These are phyloP conservation scores for Ceratocystis colombiana DNA, from an alignment of 2,329 filamentous ascomycete genomes.

Conservation along the genomic window DNA sequence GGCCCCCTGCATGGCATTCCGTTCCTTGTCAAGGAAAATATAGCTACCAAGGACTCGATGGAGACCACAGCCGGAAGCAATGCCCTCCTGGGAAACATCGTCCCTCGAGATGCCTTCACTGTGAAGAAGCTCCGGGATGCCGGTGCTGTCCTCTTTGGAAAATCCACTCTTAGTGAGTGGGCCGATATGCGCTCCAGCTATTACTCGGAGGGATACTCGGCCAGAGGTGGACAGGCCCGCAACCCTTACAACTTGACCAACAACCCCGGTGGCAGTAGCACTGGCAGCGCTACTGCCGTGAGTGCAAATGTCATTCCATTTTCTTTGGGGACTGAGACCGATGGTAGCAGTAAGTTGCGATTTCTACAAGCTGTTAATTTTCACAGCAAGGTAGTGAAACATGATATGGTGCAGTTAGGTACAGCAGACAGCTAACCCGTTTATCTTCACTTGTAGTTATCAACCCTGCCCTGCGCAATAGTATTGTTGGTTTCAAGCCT, in stretches of 20 bases:
- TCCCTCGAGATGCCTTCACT: slow-evolving; percentile 58
- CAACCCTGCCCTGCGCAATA: slow-evolving; percentile 59
- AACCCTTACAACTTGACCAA: slow-evolving; percentile 59
- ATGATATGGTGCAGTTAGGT: neutral
- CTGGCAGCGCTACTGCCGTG: slow-evolving; percentile 56
- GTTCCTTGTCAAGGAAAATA: slow-evolving; percentile 65
- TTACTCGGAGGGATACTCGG: slow-evolving; percentile 59
- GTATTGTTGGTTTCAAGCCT: slow-evolving; percentile 63
- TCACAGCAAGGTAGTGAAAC: neutral
- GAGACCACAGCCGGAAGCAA: slow-evolving; percentile 63
- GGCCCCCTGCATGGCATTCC: slow-evolving; percentile 65
- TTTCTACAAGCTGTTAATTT: too few species aligned
- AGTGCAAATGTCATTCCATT: slow-evolving; percentile 53
- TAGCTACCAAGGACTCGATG: slow-evolving; percentile 57
- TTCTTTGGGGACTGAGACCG: slow-evolving; percentile 63
- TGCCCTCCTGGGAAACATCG: slow-evolving; percentile 54
- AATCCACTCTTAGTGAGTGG: slow-evolving; percentile 64
- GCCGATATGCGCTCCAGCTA: slow-evolving; percentile 59
- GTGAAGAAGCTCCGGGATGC: slow-evolving; percentile 51
- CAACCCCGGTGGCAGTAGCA: slow-evolving; percentile 59
- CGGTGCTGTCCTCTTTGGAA: slow-evolving; percentile 60
- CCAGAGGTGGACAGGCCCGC: slow-evolving; percentile 52
- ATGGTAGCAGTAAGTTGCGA: slow-evolving; percentile 45
- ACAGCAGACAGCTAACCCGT: neutral
- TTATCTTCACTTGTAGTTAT: slow-evolving; percentile 41